These are phyloP conservation scores for Alternaria ventricosa DNA, from an alignment of 2,329 filamentous ascomycete genomes.

Conservation along the genomic window DNA sequence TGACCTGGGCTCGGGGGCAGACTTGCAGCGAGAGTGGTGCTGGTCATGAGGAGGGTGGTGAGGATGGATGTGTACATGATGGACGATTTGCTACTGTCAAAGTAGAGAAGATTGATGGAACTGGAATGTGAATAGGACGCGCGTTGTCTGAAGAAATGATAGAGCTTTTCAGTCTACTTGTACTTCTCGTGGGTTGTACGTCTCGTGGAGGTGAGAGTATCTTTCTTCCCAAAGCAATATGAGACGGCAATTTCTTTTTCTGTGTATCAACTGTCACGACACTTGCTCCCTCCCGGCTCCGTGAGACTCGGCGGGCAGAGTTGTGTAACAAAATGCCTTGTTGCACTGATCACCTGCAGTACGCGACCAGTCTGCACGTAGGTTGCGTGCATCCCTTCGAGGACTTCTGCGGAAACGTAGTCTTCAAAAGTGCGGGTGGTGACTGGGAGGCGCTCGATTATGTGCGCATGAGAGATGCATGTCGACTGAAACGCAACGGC, in stretches of 20 bases:
- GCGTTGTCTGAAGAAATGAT: not conserved
- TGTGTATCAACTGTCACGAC: conserved; percentile 3
- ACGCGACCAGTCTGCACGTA: conserved; percentile 26
- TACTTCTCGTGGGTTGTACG: conserved; percentile 7
- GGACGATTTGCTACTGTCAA: not conserved
- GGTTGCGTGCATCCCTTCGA: conserved; percentile 7
- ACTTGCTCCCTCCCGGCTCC: conserved; percentile 5
- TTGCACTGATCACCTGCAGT: conserved; percentile 24
- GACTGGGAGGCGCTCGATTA: not conserved
- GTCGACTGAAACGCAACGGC: not conserved
- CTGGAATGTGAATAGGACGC: not conserved
- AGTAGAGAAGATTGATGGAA: not conserved
- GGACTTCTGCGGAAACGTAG: not conserved
- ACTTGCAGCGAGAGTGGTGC: conserved; percentile 2
- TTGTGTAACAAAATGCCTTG: conserved; percentile 17
- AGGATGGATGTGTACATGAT: conserved; percentile 16
- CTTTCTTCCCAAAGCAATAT: conserved; percentile 8
- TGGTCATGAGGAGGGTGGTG: conserved; percentile 10
- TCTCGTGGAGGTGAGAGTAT: not conserved
- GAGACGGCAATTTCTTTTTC: conserved; percentile 2
- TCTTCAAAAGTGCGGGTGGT: conserved; percentile 6
- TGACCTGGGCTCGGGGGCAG: not conserved
- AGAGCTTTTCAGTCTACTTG: conserved; percentile 6
- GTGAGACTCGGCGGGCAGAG: conserved; percentile 10
- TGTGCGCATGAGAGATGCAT: not conserved